Conservation (phyloP, 1,139 yeast species). For the Scheffersomyces illinoinensis region DNA sequence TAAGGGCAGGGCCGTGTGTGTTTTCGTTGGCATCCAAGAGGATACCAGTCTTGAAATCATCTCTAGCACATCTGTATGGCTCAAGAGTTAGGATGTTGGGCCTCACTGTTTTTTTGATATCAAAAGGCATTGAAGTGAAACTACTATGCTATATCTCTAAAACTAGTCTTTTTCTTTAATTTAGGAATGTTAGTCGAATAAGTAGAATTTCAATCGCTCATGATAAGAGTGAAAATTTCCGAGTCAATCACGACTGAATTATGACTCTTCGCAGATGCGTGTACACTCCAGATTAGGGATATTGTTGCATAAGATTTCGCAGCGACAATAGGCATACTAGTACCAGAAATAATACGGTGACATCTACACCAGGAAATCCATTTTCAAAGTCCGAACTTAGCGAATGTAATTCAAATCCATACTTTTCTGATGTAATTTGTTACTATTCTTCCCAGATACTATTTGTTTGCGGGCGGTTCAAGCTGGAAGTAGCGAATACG, state of each 20-base stretch:
- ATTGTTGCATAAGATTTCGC: not conserved
- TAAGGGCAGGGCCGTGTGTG: constrained; percentile 84
- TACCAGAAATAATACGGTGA: not conserved
- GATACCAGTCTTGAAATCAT: constrained; percentile 67
- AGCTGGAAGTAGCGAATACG: not conserved
- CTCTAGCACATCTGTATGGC: constrained; percentile 96
- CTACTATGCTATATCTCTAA: not conserved
- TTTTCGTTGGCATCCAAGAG: constrained; percentile 95
- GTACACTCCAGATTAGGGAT: not conserved
- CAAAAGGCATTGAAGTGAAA: constrained; percentile 38
- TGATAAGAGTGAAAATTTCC: not conserved
- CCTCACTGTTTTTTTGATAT: constrained; percentile 64
- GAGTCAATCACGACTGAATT: not conserved
- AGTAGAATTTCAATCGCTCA: not conserved
- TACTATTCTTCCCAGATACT: not conserved
- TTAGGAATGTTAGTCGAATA: not conserved
- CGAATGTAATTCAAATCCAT: not conserved
- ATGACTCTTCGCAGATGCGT: not conserved
- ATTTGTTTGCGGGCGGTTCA: not conserved
- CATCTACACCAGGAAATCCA: not conserved
- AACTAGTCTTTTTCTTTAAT: not conserved
- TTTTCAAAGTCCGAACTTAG: not conserved
- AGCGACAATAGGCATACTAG: not conserved
- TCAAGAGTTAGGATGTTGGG: constrained; percentile 79
- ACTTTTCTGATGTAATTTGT: not conserved